Evolutionary conservation across 257 asterid species (phyloP), one percentile per base, ranked within the genome.

Genomic region (Agastache rugosa): DNA sequence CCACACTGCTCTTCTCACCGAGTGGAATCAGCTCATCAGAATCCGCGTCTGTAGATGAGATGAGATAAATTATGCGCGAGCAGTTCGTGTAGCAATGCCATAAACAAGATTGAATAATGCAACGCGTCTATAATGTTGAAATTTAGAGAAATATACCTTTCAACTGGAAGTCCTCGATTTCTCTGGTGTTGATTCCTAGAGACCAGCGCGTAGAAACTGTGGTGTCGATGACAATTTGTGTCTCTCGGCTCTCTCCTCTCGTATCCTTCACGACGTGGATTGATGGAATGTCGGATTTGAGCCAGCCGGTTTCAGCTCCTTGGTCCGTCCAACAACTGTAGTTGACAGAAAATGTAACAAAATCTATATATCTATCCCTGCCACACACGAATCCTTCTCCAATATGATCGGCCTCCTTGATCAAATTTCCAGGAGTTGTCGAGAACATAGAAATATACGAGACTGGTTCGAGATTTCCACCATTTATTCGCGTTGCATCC

Each of bases 321-420:
- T 76, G 79, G 55, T 83, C 81, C 45, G 67, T 81, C 96, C 93
- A 89, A 79, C 99, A 94, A 75, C 98, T 79, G 78, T 94, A 94
- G 58, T 89, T 85, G 58, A 85, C 96, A 1, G 89, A 82, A 75
- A 92, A 94, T 4, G 96, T 94, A 19, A 94, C 97, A 34, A 89
- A 92, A 83, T 94, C 99, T 42, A 85, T 66, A 69, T 72, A 79
- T 76, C 83, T 84, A 67, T 87, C 90, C 72, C 77, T 81, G 27
- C 97, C 96, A 60, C 99, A 94, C 42, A 81, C 80, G 79, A 92
- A 80, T 63, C 88, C 96, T 80, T 89, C 88, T 16, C 97, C 96
- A 2, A 92, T 90, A 56, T 82, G 79, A 67, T 80, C 85, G 50
- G 86, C 96, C 79, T 90, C 99, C 81, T 83, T 85, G 3, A 42